Percentiles rank a stretch among this genome's conserved stretches.
Conservation (phyloP, 208 protist species). For the Crithidia expoeki region DNA sequence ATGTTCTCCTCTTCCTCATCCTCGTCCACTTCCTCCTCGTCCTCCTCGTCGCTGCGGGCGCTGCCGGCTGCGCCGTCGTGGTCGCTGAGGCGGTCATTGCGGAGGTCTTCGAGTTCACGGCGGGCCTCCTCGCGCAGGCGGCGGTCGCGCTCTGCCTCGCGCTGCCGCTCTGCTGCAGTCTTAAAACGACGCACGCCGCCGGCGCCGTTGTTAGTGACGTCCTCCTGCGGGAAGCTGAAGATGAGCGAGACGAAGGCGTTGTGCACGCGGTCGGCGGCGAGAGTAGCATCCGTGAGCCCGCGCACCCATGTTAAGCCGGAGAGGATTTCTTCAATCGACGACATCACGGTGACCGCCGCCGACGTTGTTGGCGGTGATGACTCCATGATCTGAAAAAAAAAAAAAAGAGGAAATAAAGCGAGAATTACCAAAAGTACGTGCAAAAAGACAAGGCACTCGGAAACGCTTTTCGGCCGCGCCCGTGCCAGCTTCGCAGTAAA, state of each 20-base stretch:
- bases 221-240: slow-evolving; percentile 54
- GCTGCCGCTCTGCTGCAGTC: slow-evolving; percentile 63
- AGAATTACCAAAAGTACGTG: neutral
- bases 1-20: slow-evolving; percentile 43
- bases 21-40: slow-evolving; percentile 42
- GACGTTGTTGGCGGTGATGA: slow-evolving; percentile 3
- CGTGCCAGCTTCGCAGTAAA: no score
- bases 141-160: slow-evolving; percentile 55
- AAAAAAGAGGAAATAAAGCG: neutral
- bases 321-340: slow-evolving; percentile 64
- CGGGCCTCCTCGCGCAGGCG: slow-evolving; percentile 51
- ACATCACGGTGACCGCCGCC: neutral
- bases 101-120: slow-evolving; percentile 52
- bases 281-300: slow-evolving; percentile 65
- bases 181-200: slow-evolving; percentile 33
- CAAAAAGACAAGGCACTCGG: no score
- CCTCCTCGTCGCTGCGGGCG: slow-evolving; percentile 19
- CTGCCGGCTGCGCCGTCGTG: slow-evolving; percentile 14
- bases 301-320: slow-evolving; percentile 63
- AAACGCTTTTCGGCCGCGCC: no score
- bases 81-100: slow-evolving; percentile 36
- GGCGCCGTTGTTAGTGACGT: neutral
- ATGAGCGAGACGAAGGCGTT: slow-evolving; percentile 73
- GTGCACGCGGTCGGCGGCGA: slow-evolving; percentile 67
- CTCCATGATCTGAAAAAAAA: slow-evolving; percentile 19